These are phyloP conservation scores for Neurospora cerealis DNA, from an alignment of 495 filamentous ascomycete species.

Conservation along the genomic window DNA sequence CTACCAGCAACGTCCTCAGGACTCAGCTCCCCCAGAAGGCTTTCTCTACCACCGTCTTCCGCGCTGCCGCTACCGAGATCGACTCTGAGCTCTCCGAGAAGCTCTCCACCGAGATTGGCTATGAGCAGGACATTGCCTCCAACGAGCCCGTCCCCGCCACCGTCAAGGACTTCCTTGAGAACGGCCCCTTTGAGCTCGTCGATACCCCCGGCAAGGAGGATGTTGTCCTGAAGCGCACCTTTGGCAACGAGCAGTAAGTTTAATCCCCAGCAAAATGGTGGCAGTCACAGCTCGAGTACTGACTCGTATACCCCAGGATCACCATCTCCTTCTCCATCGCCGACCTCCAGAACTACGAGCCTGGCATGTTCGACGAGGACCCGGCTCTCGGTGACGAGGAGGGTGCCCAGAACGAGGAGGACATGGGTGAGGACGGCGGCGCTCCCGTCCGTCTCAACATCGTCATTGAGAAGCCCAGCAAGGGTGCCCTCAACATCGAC, in stretches of 20 bases:
- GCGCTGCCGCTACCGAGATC: conserved; percentile 42
- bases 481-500: conserved; percentile 79
- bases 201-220: conserved; percentile 80
- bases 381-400: conserved; percentile 66
- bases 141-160: conserved; percentile 47
- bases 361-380: conserved; percentile 29
- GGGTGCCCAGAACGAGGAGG: conserved; percentile 30
- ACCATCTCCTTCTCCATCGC: conserved; percentile 86
- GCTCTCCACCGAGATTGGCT: conserved; percentile 64
- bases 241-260: conserved; percentile 77
- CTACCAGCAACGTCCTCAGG: conserved; percentile 22
- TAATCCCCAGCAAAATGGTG: neutral
- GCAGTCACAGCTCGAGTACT: neutral
- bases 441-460: conserved; percentile 75
- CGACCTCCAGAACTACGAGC: conserved; percentile 68
- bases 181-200: conserved; percentile 59
- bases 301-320: conserved; percentile 48
- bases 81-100: conserved; percentile 70
- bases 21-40: conserved; percentile 39
- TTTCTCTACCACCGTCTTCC: conserved; percentile 60
- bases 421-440: conserved; percentile 32
- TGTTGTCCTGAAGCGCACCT: conserved; percentile 70
- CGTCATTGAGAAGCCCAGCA: conserved; percentile 69
- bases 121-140: conserved; percentile 50
- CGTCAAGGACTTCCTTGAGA: conserved; percentile 65